phyloP scores from a whole-genome alignment of 2,329 filamentous ascomycete species.

The Xylariales sp. region DNA sequence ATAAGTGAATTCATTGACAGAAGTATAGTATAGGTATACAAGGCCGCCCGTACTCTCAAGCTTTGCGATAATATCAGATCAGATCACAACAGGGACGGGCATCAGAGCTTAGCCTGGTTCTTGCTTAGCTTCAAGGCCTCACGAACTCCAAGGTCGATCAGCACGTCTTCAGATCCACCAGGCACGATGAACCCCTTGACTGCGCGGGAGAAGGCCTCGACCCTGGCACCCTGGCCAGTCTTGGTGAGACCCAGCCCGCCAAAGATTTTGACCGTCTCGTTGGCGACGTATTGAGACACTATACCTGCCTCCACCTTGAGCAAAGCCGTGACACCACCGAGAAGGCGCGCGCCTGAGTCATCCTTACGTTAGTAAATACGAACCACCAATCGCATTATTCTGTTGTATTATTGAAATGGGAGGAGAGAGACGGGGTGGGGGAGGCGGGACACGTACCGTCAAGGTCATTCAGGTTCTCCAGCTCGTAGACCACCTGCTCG shows the following conservation, averaged over 20 bases:
- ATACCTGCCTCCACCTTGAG: conserved; percentile 14
- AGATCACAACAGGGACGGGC: too few species aligned
- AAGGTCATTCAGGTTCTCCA: conserved; percentile 17
- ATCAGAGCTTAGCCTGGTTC: too few species aligned
- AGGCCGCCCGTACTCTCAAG: too few species aligned
- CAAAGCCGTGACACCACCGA: conserved; percentile 12
- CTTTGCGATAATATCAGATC: too few species aligned
- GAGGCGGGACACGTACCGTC: too few species aligned
- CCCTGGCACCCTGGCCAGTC: conserved; percentile 12
- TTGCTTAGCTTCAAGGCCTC: conserved; percentile 5
- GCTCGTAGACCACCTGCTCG: conserved; percentile 38
- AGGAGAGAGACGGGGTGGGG: too few species aligned
- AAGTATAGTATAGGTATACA: too few species aligned
- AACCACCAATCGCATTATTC: too few species aligned
- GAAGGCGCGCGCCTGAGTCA: conserved; percentile 18
- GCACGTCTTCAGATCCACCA: conserved; percentile 13
- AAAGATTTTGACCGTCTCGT: conserved; percentile 13
- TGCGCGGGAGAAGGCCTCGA: conserved; percentile 13
- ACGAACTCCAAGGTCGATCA: conserved; percentile 11
- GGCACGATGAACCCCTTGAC: conserved; percentile 13
- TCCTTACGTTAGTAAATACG: too few species aligned
- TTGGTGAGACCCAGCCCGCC: conserved; percentile 13
- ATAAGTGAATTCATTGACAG: too few species aligned
- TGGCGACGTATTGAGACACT: conserved; percentile 10
- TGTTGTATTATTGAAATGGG: too few species aligned